Percentiles rank a stretch among this genome's conserved stretches.
phyloP scores from a whole-genome alignment of 441 rosid species.

The Viola pubescens region DNA sequence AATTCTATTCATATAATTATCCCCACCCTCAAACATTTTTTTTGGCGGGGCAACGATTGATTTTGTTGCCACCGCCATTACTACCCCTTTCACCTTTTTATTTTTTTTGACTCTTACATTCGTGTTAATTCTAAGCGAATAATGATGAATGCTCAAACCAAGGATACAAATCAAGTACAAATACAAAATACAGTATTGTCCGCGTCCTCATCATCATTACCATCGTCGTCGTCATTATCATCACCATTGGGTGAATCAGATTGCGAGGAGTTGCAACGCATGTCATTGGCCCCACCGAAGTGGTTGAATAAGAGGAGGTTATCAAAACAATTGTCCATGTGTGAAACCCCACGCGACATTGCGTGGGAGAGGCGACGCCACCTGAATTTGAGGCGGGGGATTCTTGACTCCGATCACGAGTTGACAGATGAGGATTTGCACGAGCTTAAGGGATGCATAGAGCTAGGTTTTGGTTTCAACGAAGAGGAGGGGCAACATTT shows the following conservation, averaged over 20 bases:
- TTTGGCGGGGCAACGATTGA: too few species aligned
- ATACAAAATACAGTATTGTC: neutral
- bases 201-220: slow-evolving; percentile 9
- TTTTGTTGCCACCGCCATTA: too few species aligned
- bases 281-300: slow-evolving; percentile 42
- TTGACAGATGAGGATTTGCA: slow-evolving; percentile 80
- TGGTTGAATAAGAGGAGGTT: slow-evolving; percentile 43
- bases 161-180: neutral
- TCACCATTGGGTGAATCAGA: slow-evolving; percentile 31
- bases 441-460: slow-evolving; percentile 92
- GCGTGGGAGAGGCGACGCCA: slow-evolving; percentile 87
- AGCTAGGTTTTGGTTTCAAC: slow-evolving; percentile 88
- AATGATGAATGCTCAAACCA: too few species aligned
- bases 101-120: too few species aligned
- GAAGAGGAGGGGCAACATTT: slow-evolving; percentile 71
- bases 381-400: slow-evolving; percentile 48
- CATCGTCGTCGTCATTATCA: slow-evolving; percentile 17
- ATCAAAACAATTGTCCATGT: slow-evolving; percentile 78
- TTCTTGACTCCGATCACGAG: slow-evolving; percentile 21
- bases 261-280: slow-evolving; percentile 43
- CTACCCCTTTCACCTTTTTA: too few species aligned
- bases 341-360: slow-evolving; percentile 55
- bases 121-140: too few species aligned
- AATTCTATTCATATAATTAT: too few species aligned
- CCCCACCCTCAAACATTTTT: too few species aligned